Evolutionary conservation across 305 asterid genomes (phyloP).

Genomic region (Fraxinus sp.): DNA sequence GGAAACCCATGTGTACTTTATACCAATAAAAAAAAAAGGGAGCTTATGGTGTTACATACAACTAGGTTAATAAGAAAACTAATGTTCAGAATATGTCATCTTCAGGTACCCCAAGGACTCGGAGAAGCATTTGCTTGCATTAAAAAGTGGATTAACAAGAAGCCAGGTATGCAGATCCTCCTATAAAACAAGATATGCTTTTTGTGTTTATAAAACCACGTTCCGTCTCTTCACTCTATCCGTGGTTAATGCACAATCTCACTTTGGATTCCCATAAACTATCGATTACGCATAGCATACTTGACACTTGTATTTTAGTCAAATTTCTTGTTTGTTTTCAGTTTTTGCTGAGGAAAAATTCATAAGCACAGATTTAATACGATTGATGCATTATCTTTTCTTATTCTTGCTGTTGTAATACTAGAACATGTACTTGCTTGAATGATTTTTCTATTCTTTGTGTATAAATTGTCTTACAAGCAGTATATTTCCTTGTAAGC

Average conservation of each 20-base stretch:
- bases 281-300: neutral
- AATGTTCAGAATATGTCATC: neutral
- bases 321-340: neutral
- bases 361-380: neutral
- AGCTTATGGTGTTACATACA: neutral
- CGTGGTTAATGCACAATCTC: neutral
- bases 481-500: neutral
- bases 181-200: neutral
- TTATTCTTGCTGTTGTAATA: neutral
- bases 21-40: neutral
- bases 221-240: neutral
- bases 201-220: neutral
- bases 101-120: slow-evolving; percentile 92
- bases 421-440: neutral
- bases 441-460: neutral
- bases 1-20: neutral
- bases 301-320: neutral
- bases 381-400: neutral
- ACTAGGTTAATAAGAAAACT: neutral
- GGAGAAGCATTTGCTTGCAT: slow-evolving; percentile 92
- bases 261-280: neutral
- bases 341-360: neutral
- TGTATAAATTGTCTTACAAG: neutral
- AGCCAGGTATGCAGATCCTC: slow-evolving; percentile 57
- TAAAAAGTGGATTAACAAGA: slow-evolving; percentile 88